Evolutionary conservation across 2,329 filamentous ascomycete species (phyloP).

Genomic region (Penicillium fuscoglaucum): DNA sequence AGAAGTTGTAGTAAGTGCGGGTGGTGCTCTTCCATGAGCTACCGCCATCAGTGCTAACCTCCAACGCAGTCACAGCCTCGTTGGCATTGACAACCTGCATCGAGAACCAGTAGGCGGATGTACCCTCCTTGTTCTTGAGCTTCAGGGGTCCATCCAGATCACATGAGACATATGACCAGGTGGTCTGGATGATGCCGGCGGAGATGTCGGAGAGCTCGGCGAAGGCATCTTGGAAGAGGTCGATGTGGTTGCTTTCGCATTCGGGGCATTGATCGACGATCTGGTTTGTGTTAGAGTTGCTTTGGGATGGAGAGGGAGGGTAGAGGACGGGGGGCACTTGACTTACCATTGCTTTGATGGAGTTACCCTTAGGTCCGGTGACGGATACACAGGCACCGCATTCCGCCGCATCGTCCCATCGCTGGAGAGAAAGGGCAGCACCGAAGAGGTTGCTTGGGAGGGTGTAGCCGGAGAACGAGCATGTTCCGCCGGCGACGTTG

Average conservation of each 20-base stretch:
- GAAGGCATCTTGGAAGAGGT: conserved; percentile 57
- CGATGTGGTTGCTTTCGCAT: conserved; percentile 56
- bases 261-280: conserved; percentile 60
- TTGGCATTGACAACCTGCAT: conserved; percentile 68
- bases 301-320: too few species aligned
- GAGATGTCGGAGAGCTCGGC: conserved; percentile 46
- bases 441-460: conserved; percentile 59
- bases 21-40: conserved; percentile 59
- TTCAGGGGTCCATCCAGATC: conserved; percentile 52
- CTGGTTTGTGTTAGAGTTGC: conserved; percentile 29
- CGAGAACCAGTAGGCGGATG: conserved; percentile 56
- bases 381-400: conserved; percentile 65
- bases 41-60: conserved; percentile 63
- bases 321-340: not conserved
- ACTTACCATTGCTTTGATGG: conserved; percentile 64
- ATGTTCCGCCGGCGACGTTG: conserved; percentile 60
- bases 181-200: conserved; percentile 52
- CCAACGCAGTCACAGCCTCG: conserved; percentile 55
- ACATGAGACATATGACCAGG: conserved; percentile 54
- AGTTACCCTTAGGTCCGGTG: conserved; percentile 51
- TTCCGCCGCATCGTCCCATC: conserved; percentile 55
- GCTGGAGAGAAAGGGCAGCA: conserved; percentile 59
- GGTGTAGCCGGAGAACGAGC: conserved; percentile 64
- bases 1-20: conserved; percentile 61
- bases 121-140: conserved; percentile 54